Evolutionary conservation across 2,329 filamentous ascomycete genomes (phyloP), one percentile per base, ranked within the genome.

Genomic region (Zalaria sp.): DNA sequence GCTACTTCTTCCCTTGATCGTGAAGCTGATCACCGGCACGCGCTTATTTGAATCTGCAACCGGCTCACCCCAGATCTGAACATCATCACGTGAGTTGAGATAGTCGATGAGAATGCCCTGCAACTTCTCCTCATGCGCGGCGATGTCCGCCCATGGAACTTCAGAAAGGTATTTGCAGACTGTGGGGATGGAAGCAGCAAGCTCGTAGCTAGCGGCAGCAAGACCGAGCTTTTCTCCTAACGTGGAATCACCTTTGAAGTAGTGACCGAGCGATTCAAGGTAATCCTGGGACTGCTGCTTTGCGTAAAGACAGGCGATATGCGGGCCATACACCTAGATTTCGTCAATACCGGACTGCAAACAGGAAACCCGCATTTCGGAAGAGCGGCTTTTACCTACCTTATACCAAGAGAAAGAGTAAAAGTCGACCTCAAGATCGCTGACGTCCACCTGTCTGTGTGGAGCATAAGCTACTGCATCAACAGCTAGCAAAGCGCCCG

Each of bases 381-480:
- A n/a, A n/a, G n/a, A 32, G n/a, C 7, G 29, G 3, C 29, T 7
- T 11, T 2, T 9, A 7, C 10, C 18, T 18, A n/a, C 65, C 57
- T 89, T 89, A 62, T 88, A 88, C 83, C 82, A 88, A 0, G 72
- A 79, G 54, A 88, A 85, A n/a, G 69, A 53, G 57, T 88, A 89
- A 50, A 87, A 79, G 54, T 89, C 83, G 0, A 81, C 79, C 1
- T 72, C 81, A 0, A 85, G 65, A 0, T 63, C 74, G 47, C 73
- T 68, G 4, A 88, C 79, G 55, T 89, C 79, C 7, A 89, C 61
- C 5, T 65, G 65, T 4, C 81, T 68, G 57, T 89, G 83, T 0
- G 83, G 83, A 0, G 83, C 82, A 52, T 77, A 85, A 3, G 81
- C 79, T 0, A 88, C 83, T 2, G 77, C 83, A 58, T 89, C 84